phyloP scores from a whole-genome alignment of 208 protist genomes.

The Leishmania guyanensis region DNA sequence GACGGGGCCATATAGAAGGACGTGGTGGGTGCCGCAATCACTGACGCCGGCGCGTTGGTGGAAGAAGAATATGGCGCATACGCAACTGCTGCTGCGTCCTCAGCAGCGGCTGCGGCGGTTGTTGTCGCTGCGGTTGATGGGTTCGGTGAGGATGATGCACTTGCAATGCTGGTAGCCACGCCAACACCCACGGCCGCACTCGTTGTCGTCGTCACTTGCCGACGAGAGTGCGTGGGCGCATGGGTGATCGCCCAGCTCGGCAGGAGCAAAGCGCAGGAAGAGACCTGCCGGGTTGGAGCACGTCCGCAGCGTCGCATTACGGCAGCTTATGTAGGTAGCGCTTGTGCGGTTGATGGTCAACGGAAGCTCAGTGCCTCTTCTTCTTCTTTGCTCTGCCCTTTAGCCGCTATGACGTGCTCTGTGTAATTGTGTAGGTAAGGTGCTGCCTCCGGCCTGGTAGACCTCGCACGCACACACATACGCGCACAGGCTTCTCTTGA shows the following conservation, averaged over 20 bases:
- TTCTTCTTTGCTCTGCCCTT: not conserved
- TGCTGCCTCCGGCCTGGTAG: not conserved
- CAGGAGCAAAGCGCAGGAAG: not conserved
- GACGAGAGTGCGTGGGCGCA: not conserved
- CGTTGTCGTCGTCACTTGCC: not conserved
- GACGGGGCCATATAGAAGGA: not conserved
- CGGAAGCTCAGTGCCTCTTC: not conserved
- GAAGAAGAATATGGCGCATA: not conserved
- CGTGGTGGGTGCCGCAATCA: not conserved
- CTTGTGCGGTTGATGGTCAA: not conserved
- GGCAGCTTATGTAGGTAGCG: not conserved
- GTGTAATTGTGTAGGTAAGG: not conserved
- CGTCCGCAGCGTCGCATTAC: not conserved
- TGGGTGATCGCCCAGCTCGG: not conserved
- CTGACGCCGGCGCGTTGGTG: not conserved
- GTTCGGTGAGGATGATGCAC: not conserved
- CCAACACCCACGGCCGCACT: not conserved
- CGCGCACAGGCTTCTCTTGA: not conserved
- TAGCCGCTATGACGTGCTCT: not conserved
- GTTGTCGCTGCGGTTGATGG: not conserved
- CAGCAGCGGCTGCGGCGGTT: not conserved
- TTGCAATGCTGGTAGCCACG: not conserved
- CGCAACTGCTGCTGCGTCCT: not conserved
- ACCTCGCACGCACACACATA: not conserved
- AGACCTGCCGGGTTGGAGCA: not conserved